Evolutionary conservation across 345 rosid genomes (phyloP).

Genomic region (Bretschneidera sinensis): DNA sequence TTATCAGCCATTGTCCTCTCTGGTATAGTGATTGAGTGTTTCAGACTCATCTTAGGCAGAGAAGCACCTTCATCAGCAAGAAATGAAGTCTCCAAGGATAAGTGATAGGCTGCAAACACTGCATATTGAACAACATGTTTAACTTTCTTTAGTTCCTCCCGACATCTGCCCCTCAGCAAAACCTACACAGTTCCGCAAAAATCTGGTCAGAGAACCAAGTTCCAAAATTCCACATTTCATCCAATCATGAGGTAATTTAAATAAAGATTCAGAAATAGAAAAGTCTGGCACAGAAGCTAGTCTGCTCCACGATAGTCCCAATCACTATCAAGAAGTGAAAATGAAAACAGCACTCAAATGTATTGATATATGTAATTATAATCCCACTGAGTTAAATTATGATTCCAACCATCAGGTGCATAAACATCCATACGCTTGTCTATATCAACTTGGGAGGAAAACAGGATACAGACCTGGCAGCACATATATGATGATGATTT

Average conservation of each 20-base stretch:
- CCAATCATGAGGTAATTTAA: not conserved
- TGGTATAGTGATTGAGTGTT: constrained; percentile 33
- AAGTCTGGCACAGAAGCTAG: not conserved
- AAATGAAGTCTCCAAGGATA: constrained; percentile 90
- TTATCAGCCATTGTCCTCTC: constrained; percentile 39
- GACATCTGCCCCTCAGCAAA: constrained; percentile 64
- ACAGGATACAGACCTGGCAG: too few relatives aligned
- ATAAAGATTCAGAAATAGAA: not conserved
- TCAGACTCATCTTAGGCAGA: constrained; percentile 57
- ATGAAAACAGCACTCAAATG: not conserved
- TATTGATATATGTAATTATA: not conserved
- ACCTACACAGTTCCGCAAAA: constrained; percentile 43
- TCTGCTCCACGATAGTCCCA: not conserved
- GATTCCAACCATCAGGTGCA: not conserved
- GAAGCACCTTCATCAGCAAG: constrained; percentile 99
- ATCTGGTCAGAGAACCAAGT: constrained; percentile 20
- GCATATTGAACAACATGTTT: constrained; percentile 88
- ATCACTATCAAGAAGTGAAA: not conserved
- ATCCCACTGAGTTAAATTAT: not conserved
- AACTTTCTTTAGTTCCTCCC: constrained; percentile 89
- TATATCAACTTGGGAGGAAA: too few relatives aligned
- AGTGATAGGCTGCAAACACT: constrained; percentile 94
- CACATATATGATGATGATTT: too few relatives aligned
- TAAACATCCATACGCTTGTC: not conserved
- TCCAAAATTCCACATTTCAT: not conserved